These are phyloP conservation scores for Dothideomycetes sp. DNA, from an alignment of 2,329 filamentous ascomycete species.

Conservation along the genomic window DNA sequence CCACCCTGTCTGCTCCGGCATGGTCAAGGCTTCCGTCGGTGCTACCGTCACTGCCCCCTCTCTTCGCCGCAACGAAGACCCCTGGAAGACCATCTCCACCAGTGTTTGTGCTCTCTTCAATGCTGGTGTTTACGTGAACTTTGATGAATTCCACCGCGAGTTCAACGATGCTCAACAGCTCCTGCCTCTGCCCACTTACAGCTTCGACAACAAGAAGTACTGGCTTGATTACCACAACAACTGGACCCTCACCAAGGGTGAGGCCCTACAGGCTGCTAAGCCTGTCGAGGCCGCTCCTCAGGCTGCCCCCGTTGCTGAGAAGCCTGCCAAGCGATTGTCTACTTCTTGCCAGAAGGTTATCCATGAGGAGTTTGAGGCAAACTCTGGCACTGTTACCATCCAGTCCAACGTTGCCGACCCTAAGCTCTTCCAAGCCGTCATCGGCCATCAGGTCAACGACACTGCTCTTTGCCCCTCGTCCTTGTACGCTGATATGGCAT, in stretches of 20 bases:
- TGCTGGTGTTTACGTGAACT: constrained; percentile 56
- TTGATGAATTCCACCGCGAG: constrained; percentile 59
- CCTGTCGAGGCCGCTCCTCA: constrained; percentile 28
- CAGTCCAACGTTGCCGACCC: constrained; percentile 58
- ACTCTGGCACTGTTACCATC: constrained; percentile 51
- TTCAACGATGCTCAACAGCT: constrained; percentile 51
- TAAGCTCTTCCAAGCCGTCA: constrained; percentile 52
- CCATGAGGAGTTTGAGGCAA: constrained; percentile 52
- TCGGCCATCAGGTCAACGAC: constrained; percentile 60
- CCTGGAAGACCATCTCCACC: constrained; percentile 54
- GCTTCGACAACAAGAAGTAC: constrained; percentile 62
- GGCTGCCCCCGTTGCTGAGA: constrained; percentile 31
- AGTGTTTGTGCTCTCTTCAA: constrained; percentile 52
- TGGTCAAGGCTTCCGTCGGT: constrained; percentile 58
- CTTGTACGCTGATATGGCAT: constrained; percentile 55
- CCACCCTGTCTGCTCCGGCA: constrained; percentile 58
- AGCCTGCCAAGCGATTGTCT: constrained; percentile 46
- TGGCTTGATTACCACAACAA: constrained; percentile 65
- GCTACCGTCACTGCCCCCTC: constrained; percentile 49
- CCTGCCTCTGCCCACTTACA: constrained; percentile 58
- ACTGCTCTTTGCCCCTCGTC: constrained; percentile 56
- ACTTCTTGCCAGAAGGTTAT: constrained; percentile 58
- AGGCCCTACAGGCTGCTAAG: constrained; percentile 37
- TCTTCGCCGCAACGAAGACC: constrained; percentile 52
- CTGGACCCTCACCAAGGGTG: constrained; percentile 62